Evolutionary conservation across 2,329 filamentous ascomycete species (phyloP).

Genomic region (Samsoniella hepiali): DNA sequence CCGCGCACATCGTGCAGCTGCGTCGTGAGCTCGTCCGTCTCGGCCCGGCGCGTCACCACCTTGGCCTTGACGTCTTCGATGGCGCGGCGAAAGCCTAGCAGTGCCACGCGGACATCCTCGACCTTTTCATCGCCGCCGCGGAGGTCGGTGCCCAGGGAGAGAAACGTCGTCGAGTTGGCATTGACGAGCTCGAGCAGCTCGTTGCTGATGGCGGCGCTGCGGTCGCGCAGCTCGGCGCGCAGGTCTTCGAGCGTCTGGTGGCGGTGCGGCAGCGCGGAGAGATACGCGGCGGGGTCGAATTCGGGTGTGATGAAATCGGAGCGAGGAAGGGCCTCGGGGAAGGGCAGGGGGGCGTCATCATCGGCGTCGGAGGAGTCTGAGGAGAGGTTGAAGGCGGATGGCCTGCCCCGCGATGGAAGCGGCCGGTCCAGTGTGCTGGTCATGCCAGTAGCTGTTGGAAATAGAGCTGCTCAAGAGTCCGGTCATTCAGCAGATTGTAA

Average conservation of each 20-base stretch:
- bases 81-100: slow-evolving; percentile 81
- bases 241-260: slow-evolving; percentile 97
- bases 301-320: slow-evolving; percentile 72
- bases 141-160: slow-evolving; percentile 76
- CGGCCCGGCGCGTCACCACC: slow-evolving; percentile 60
- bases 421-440: neutral
- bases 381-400: slow-evolving; percentile 41
- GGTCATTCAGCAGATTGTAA: neutral
- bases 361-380: slow-evolving; percentile 41
- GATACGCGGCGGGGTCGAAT: slow-evolving; percentile 79
- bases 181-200: slow-evolving; percentile 95
- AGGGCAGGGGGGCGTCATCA: slow-evolving; percentile 74
- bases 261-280: slow-evolving; percentile 75
- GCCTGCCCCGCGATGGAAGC: slow-evolving; percentile 1
- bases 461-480: neutral
- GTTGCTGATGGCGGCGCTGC: slow-evolving; percentile 73
- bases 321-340: slow-evolving; percentile 80
- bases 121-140: slow-evolving; percentile 87
- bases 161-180: slow-evolving; percentile 87
- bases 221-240: slow-evolving; percentile 76
- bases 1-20: slow-evolving; percentile 64
- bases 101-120: slow-evolving; percentile 81
- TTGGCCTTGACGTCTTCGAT: slow-evolving; percentile 68
- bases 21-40: slow-evolving; percentile 60
- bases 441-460: neutral